phyloP scores from a whole-genome alignment of 805 yeast species.

The Kodamaea hsintzibuensis region DNA sequence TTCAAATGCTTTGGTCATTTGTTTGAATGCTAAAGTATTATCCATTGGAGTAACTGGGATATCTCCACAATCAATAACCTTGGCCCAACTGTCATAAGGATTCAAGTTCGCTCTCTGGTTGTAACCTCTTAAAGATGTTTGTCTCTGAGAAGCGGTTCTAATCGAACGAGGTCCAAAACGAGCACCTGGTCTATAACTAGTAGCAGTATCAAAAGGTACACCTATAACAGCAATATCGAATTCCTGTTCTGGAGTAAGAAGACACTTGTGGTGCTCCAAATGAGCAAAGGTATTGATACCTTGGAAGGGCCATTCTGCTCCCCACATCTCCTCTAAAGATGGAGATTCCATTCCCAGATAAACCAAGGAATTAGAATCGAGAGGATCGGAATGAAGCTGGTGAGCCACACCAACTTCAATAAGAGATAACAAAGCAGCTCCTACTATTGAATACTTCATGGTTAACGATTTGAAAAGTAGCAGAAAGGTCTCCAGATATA shows the following conservation, averaged over 20 bases:
- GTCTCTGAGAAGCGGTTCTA: constrained; percentile 69
- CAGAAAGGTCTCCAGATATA: no score
- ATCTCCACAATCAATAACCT: constrained; percentile 56
- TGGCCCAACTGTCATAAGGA: constrained; percentile 53
- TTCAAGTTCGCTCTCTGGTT: constrained; percentile 62
- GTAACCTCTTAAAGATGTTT: constrained; percentile 66
- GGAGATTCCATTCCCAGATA: not conserved
- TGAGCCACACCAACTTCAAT: not conserved
- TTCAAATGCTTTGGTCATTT: constrained; percentile 54
- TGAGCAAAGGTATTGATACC: constrained; percentile 78
- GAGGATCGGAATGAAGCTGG: not conserved
- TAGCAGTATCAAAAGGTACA: constrained; percentile 83
- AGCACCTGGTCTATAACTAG: constrained; percentile 77
- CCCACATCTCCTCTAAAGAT: constrained; percentile 65
- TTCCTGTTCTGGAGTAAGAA: constrained; percentile 43
- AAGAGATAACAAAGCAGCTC: not conserved
- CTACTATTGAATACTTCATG: not conserved
- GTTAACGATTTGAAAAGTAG: not conserved
- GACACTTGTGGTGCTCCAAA: constrained; percentile 59
- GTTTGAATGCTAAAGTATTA: constrained; percentile 51
- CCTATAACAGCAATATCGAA: constrained; percentile 78
- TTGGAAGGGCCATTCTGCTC: constrained; percentile 68
- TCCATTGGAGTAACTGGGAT: constrained; percentile 63
- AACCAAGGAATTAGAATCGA: not conserved
- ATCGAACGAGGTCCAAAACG: constrained; percentile 80